phyloP scores from a whole-genome alignment of 2,329 filamentous ascomycete species.

The Alternaria triticina region DNA sequence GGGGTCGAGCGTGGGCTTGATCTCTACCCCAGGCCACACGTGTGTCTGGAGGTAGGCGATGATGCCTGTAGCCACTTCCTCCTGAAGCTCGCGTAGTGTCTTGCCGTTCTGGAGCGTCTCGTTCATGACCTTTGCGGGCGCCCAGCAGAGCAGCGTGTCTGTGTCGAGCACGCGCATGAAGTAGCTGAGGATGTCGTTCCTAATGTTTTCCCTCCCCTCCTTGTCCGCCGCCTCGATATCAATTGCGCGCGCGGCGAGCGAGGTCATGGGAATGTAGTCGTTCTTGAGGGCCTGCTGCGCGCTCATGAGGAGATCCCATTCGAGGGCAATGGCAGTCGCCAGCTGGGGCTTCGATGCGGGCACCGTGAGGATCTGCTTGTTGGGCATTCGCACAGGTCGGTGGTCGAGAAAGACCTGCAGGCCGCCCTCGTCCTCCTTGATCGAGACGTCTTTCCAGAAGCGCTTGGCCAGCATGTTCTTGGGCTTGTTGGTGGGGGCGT shows the following conservation, averaged over 20 bases:
- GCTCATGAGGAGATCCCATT: slow-evolving; percentile 88
- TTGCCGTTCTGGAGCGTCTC: slow-evolving; percentile 53
- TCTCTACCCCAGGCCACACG: slow-evolving; percentile 84
- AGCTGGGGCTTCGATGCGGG: slow-evolving; percentile 80
- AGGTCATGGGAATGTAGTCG: slow-evolving; percentile 90
- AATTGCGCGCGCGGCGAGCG: slow-evolving; percentile 79
- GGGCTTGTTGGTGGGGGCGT: slow-evolving; percentile 48
- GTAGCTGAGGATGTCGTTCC: slow-evolving; percentile 69
- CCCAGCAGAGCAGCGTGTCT: slow-evolving; percentile 93
- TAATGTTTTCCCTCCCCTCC: slow-evolving; percentile 58
- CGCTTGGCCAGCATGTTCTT: slow-evolving; percentile 67
- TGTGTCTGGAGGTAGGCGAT: slow-evolving; percentile 72
- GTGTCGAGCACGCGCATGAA: slow-evolving; percentile 89
- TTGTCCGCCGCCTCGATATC: slow-evolving; percentile 77
- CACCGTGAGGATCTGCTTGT: slow-evolving; percentile 73
- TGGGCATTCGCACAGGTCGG: slow-evolving; percentile 77
- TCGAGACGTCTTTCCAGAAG: slow-evolving; percentile 86
- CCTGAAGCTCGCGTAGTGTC: slow-evolving; percentile 75
- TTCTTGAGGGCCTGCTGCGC: slow-evolving; percentile 83
- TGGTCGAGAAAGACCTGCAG: slow-evolving; percentile 76
- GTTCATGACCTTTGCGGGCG: slow-evolving; percentile 61
- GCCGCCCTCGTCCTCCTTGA: slow-evolving; percentile 66
- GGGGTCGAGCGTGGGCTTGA: slow-evolving; percentile 80
- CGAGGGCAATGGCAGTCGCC: slow-evolving; percentile 82
- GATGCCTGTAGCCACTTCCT: slow-evolving; percentile 71